These are phyloP conservation scores for Apiotrichum gracile DNA, from an alignment of 1,284 basidiomycete species.

Conservation along the genomic window DNA sequence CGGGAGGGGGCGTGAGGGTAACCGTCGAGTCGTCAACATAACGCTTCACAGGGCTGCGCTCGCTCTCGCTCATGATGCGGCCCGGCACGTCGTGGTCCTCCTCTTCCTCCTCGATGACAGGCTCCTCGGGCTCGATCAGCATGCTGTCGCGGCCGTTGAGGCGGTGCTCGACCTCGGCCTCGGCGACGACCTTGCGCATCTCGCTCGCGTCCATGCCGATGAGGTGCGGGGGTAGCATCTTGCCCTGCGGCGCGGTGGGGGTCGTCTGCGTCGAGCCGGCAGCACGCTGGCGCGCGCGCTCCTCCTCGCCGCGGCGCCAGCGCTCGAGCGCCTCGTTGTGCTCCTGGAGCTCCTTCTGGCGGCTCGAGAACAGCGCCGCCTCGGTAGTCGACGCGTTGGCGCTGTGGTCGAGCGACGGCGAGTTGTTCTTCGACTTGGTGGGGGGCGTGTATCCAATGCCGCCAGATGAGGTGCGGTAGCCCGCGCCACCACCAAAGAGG, in stretches of 20 bases:
- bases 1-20: too few species aligned
- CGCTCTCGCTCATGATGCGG: background rate
- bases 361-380: constrained; percentile 20
- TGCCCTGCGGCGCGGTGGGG: background rate
- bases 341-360: constrained; percentile 19
- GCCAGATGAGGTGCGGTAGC: constrained; percentile 14
- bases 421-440: background rate
- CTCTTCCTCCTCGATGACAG: background rate
- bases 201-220: background rate
- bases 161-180: background rate
- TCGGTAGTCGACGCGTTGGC: constrained; percentile 18
- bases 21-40: background rate
- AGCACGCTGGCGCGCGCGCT: constrained; percentile 1
- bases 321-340: constrained; percentile 30
- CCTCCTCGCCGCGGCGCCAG: constrained; percentile 20
- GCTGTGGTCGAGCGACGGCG: background rate
- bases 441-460: constrained; percentile 19
- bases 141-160: too few species aligned
- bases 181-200: background rate
- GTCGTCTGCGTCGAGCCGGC: background rate
- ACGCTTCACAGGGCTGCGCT: background rate
- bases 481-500: background rate
- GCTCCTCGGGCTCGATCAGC: background rate
- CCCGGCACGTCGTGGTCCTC: background rate
- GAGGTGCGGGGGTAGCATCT: background rate